phyloP scores from a whole-genome alignment of 2,329 filamentous ascomycete genomes.

The Dissoconium aciculare region DNA sequence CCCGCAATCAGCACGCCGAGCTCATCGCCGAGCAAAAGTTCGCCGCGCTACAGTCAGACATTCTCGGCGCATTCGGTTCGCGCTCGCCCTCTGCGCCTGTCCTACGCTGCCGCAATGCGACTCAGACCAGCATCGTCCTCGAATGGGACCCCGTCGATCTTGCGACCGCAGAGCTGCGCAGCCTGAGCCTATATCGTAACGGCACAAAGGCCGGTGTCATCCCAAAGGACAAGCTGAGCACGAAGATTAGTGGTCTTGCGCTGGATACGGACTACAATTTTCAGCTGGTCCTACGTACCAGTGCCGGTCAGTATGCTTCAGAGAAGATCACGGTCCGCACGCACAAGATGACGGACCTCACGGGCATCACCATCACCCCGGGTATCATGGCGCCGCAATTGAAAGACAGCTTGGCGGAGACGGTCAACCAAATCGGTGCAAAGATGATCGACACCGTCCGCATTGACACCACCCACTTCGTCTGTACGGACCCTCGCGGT shows the following conservation, averaged over 20 bases:
- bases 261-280: constrained; percentile 94
- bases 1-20: constrained; percentile 72
- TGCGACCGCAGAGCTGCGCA: constrained; percentile 80
- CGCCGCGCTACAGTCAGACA: constrained; percentile 71
- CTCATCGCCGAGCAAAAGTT: constrained; percentile 59
- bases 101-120: constrained; percentile 88
- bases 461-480: constrained; percentile 97
- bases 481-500: constrained; percentile 85
- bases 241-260: constrained; percentile 92
- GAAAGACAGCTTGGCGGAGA: constrained; percentile 56
- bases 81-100: constrained; percentile 60
- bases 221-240: constrained; percentile 79
- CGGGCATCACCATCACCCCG: constrained; percentile 85
- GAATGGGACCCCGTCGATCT: constrained; percentile 95
- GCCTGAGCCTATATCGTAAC: constrained; percentile 84
- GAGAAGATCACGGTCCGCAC: constrained; percentile 76
- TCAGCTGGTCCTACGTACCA: constrained; percentile 80
- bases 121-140: constrained; percentile 93
- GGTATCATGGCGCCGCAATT: constrained; percentile 64
- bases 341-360: constrained; percentile 97
- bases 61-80: constrained; percentile 74
- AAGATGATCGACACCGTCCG: constrained; percentile 80
- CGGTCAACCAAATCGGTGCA: constrained; percentile 78
- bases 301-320: constrained; percentile 70
- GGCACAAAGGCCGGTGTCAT: constrained; percentile 94